These are phyloP conservation scores for Aspergillus luchuensis DNA, from an alignment of 2,329 filamentous ascomycete genomes.

Conservation along the genomic window DNA sequence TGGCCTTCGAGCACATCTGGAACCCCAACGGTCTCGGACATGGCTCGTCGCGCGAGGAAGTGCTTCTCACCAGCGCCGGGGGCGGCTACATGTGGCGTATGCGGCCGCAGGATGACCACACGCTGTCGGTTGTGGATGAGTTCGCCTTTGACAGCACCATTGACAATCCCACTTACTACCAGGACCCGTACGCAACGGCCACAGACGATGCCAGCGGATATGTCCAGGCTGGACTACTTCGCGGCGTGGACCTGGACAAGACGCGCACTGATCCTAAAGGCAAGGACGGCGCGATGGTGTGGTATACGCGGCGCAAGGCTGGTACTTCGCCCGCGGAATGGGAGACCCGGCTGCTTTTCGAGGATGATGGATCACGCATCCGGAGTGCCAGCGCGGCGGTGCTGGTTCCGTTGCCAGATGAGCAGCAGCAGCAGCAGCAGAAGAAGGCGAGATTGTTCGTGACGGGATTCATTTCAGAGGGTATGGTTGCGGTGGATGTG, in stretches of 20 bases:
- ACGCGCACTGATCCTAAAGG: constrained; percentile 37
- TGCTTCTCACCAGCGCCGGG: constrained; percentile 42
- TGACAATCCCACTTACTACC: constrained; percentile 63
- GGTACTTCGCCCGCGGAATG: constrained; percentile 30
- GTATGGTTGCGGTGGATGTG: constrained; percentile 56
- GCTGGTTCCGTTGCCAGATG: constrained; percentile 54
- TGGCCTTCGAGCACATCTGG: constrained; percentile 51
- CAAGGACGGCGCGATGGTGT: constrained; percentile 52
- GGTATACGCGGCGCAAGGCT: constrained; percentile 39
- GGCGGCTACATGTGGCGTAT: constrained; percentile 53
- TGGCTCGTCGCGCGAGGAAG: constrained; percentile 41
- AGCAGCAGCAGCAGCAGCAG: constrained; percentile 13
- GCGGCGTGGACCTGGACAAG: constrained; percentile 41
- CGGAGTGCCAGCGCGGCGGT: constrained; percentile 56
- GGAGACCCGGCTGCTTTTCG: constrained; percentile 55
- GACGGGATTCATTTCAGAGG: constrained; percentile 57
- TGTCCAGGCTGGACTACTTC: constrained; percentile 53
- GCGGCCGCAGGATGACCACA: constrained; percentile 27
- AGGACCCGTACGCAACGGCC: constrained; percentile 52
- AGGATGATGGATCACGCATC: constrained; percentile 58
- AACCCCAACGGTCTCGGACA: constrained; percentile 62
- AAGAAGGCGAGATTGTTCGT: constrained; percentile 60
- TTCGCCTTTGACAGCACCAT: constrained; percentile 50
- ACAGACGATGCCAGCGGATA: constrained; percentile 56
- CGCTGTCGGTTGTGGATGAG: constrained; percentile 46